Conservation (phyloP, 2,329 filamentous ascomycete species). For the Parastagonospora nodorum region DNA sequence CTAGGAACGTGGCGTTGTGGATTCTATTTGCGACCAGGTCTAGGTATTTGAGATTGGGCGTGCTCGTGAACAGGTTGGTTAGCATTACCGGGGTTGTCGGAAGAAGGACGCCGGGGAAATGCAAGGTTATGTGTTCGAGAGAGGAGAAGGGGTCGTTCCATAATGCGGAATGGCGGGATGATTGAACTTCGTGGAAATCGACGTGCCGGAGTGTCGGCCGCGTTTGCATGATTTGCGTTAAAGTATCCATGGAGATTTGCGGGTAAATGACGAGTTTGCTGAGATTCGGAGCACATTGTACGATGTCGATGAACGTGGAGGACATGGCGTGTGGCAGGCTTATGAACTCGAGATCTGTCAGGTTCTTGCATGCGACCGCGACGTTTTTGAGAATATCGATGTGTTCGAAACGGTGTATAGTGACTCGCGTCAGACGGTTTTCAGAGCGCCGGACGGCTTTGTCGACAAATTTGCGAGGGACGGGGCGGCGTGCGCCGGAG, state of each 20-base stretch:
- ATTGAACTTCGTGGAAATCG: conserved; percentile 18
- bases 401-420: conserved; percentile 45
- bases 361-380: conserved; percentile 41
- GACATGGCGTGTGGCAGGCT: conserved; percentile 26
- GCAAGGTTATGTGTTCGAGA: conserved; percentile 29
- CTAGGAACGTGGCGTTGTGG: conserved; percentile 2
- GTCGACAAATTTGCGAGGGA: conserved; percentile 51
- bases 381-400: conserved; percentile 49
- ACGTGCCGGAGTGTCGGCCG: conserved; percentile 31
- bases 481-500: conserved; percentile 48
- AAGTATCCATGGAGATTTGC: conserved; percentile 31
- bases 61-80: conserved; percentile 7
- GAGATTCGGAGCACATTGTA: conserved; percentile 27
- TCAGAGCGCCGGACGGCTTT: conserved; percentile 49
- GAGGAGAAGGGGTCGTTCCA: conserved; percentile 34
- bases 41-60: conserved; percentile 21
- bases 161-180: not conserved
- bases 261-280: conserved; percentile 32
- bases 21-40: conserved; percentile 2
- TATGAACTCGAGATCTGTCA: conserved; percentile 40
- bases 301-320: conserved; percentile 38
- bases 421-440: conserved; percentile 40
- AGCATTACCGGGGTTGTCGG: not conserved
- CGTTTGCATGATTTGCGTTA: conserved; percentile 34
- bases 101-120: not conserved